phyloP scores from a whole-genome alignment of 768 basidiomycete species.

The Tulasnella sp. region DNA sequence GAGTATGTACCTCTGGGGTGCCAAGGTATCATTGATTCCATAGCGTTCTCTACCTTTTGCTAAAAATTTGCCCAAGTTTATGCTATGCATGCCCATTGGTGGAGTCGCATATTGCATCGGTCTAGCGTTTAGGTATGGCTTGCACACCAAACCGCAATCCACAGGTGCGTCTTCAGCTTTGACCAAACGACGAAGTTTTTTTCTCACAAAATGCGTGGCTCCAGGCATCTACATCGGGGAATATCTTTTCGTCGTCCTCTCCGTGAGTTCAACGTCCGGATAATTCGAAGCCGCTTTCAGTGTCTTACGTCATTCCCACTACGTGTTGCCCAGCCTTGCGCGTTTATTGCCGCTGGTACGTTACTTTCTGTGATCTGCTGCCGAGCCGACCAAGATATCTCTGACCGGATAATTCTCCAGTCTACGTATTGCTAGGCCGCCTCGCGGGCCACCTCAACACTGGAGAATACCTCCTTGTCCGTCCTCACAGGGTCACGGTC shows the following conservation, averaged over 20 bases:
- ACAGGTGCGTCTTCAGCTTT: constrained; percentile 24
- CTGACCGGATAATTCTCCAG: constrained; percentile 26
- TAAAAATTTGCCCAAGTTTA: constrained; percentile 33
- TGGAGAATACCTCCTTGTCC: constrained; percentile 43
- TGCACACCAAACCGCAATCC: constrained; percentile 48
- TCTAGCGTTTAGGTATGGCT: constrained; percentile 47
- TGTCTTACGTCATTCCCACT: background rate
- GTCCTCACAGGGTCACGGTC: constrained; percentile 43
- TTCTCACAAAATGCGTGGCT: background rate
- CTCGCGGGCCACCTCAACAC: constrained; percentile 45
- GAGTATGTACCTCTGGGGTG: constrained; percentile 39
- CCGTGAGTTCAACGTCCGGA: constrained; percentile 33
- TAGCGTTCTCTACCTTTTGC: background rate
- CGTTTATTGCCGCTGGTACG: constrained; percentile 48
- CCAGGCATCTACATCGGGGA: constrained; percentile 43
- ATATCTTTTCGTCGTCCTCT: constrained; percentile 54
- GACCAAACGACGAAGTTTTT: background rate
- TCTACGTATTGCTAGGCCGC: constrained; percentile 59
- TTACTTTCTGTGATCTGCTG: constrained; percentile 22
- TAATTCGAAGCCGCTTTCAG: background rate
- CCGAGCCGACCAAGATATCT: background rate
- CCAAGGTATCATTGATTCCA: constrained; percentile 25
- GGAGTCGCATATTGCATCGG: constrained; percentile 46
- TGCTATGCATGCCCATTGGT: constrained; percentile 58
- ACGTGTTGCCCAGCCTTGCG: constrained; percentile 47